Base-by-base conservation (phyloP, 1,284 basidiomycete genomes). In the Golubevia pallescens region DNA sequence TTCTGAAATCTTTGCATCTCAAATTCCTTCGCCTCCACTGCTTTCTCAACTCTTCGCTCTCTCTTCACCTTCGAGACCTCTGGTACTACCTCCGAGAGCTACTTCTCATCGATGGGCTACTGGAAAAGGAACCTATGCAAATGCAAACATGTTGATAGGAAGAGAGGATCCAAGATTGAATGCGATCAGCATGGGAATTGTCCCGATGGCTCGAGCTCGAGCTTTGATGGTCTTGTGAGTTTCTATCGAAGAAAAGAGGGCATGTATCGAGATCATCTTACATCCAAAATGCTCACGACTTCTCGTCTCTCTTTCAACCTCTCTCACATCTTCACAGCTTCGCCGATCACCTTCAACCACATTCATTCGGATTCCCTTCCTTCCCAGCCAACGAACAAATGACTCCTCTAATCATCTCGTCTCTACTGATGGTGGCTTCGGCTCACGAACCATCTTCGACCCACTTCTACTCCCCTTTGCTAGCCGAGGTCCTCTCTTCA, bases 321-420 rank as follows among this genome's bases (percentile, higher is more conserved):
- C 21, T 24, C 16, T n/a, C n/a, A 4, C 21, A 2, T 24, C 20
- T 23, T 55, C 57, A 6, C 58, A 60, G 58, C 68, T 80, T 80
- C 62, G 75, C 75, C n/a, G 68, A 76, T 14, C 65, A 66, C 56
- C 60, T 78, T 55, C 77, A 77, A 48, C 77, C 74, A 1, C 78
- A 80, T 56, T 77, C 65, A 32, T 78, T 80, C 32, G 78, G 78
- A 32, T 80, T 80, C 42, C 78, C 78, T 1, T 65, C 78, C 3
- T 80, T 73, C 56, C 75, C 75, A 8, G 73, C 78, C 10, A 70
- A 66, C 52, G 78, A 77, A 63, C 53, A 71, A 53, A 76, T 80
- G 78, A 80, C 77, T 7, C 77, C 75, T 55, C 67, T 79, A 34
- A 80, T 80, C 75, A 75, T 78, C 58, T 68, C 75, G 0, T 71